Conservation (phyloP, 2,329 filamentous ascomycete genomes). For the Ambrosiella xylebori region DNA sequence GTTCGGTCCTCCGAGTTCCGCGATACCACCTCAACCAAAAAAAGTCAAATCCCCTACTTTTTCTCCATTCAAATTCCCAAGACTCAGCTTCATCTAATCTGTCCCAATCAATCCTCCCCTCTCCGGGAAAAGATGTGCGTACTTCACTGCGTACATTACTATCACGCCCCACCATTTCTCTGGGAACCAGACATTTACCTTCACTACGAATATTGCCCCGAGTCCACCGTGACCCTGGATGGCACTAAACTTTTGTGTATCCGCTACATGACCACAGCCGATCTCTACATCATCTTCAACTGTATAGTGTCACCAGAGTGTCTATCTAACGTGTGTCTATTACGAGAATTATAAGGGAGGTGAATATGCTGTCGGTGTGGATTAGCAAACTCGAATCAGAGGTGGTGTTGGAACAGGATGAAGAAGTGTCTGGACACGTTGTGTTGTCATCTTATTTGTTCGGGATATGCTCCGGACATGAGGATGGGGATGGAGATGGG, state of each 20-base stretch:
- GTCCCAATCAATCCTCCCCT: background rate
- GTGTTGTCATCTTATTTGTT: slow-evolving; percentile 35
- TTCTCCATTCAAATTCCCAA: no score
- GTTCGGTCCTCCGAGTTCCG: no score
- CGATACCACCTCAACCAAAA: no score
- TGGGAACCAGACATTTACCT: slow-evolving; percentile 24
- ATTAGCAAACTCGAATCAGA: slow-evolving; percentile 28
- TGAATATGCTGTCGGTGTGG: slow-evolving; percentile 35
- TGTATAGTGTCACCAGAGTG: slow-evolving; percentile 18
- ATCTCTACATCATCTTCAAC: background rate
- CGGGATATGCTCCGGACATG: slow-evolving; percentile 23
- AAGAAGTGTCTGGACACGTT: slow-evolving; percentile 30
- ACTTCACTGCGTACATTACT: slow-evolving; percentile 33
- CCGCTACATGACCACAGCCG: background rate
- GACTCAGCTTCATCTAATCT: background rate
- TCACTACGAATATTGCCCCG: slow-evolving; percentile 28
- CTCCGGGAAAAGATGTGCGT: slow-evolving; percentile 27
- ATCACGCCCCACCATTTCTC: slow-evolving; percentile 28
- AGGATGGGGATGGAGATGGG: background rate
- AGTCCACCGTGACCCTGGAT: slow-evolving; percentile 12
- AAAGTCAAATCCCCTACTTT: no score
- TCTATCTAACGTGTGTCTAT: slow-evolving; percentile 29
- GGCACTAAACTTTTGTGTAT: no score
- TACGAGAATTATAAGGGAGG: slow-evolving; percentile 29
- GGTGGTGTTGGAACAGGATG: slow-evolving; percentile 30